A percentile compares a stretch with the other conserved stretches of the same genome.
Evolutionary conservation across 495 filamentous ascomycete species (phyloP).

Genomic region (Aspergillus asperescens): DNA sequence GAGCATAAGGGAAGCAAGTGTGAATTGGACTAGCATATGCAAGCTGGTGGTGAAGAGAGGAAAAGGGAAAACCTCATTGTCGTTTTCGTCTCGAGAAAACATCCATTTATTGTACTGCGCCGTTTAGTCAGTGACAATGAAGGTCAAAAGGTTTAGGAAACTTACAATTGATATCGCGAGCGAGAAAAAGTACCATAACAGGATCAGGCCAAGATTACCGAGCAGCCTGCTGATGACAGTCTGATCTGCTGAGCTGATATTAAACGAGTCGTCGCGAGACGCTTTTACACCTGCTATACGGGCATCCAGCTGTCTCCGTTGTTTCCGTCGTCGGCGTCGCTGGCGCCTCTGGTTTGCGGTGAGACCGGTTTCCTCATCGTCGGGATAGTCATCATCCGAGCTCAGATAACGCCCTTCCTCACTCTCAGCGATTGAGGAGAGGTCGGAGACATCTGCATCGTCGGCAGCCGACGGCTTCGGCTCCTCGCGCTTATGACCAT

Average conservation of each 20-base stretch:
- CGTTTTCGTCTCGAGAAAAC: slow-evolving; percentile 61
- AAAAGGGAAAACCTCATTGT: slow-evolving; percentile 83
- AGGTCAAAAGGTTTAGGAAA: slow-evolving; percentile 7
- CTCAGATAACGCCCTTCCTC: slow-evolving; percentile 53
- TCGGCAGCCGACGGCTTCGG: slow-evolving; percentile 34
- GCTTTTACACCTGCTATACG: slow-evolving; percentile 54
- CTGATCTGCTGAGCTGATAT: slow-evolving; percentile 49
- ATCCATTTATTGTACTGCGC: slow-evolving; percentile 99
- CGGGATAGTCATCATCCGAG: slow-evolving; percentile 68
- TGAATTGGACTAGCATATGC: slow-evolving; percentile 96
- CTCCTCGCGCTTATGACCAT: slow-evolving; percentile 32
- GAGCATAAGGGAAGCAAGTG: slow-evolving; percentile 71
- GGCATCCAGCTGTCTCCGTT: slow-evolving; percentile 68
- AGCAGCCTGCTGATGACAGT: slow-evolving; percentile 61
- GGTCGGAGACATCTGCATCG: slow-evolving; percentile 44
- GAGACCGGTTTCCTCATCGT: slow-evolving; percentile 86
- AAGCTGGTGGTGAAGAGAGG: slow-evolving; percentile 92
- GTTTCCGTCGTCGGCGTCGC: slow-evolving; percentile 57
- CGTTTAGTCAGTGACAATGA: not conserved
- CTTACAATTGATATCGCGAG: slow-evolving; percentile 90
- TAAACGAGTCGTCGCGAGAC: slow-evolving; percentile 35
- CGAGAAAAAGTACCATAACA: slow-evolving; percentile 91
- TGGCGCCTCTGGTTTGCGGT: slow-evolving; percentile 65
- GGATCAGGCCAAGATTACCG: slow-evolving; percentile 72
- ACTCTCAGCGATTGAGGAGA: slow-evolving; percentile 47